Conservation (phyloP, 106 monocot genomes). For the Dendrobium nobile region DNA sequence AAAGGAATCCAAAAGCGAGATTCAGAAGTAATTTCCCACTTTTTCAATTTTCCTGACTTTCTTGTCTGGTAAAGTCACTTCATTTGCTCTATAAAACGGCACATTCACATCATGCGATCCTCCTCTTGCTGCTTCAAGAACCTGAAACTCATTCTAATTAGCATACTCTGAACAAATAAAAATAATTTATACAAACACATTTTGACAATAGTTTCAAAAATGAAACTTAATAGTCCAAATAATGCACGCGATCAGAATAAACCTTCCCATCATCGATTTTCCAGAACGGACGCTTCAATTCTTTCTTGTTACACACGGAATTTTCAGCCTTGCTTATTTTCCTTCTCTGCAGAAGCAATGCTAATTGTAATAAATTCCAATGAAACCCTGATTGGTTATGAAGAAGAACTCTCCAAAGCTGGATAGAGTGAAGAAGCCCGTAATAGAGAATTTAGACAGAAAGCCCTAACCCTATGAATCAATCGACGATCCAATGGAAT, state of each 20-base stretch:
- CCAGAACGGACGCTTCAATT: background rate
- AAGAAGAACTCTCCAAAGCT: too few species aligned
- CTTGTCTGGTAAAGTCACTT: background rate
- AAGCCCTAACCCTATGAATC: background rate
- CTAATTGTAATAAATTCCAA: too few species aligned
- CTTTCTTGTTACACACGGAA: background rate
- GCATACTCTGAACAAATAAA: background rate
- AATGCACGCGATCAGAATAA: background rate
- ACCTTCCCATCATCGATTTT: background rate
- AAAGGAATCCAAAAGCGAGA: background rate
- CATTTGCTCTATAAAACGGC: slow-evolving; percentile 1
- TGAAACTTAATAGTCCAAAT: background rate
- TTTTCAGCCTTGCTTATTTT: background rate
- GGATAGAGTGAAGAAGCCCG: too few species aligned
- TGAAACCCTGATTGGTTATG: too few species aligned
- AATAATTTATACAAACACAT: background rate
- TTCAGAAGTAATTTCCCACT: background rate
- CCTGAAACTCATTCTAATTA: slow-evolving; percentile 1
- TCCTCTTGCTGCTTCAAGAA: background rate
- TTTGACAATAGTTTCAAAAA: background rate
- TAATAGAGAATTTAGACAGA: too few species aligned
- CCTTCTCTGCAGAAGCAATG: background rate
- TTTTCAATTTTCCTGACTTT: background rate
- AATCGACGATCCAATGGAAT: background rate
- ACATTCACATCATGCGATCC: background rate